These are phyloP conservation scores for Nitzschia palea DNA, from an alignment of 108 stramenopile genomes.

Conservation along the genomic window DNA sequence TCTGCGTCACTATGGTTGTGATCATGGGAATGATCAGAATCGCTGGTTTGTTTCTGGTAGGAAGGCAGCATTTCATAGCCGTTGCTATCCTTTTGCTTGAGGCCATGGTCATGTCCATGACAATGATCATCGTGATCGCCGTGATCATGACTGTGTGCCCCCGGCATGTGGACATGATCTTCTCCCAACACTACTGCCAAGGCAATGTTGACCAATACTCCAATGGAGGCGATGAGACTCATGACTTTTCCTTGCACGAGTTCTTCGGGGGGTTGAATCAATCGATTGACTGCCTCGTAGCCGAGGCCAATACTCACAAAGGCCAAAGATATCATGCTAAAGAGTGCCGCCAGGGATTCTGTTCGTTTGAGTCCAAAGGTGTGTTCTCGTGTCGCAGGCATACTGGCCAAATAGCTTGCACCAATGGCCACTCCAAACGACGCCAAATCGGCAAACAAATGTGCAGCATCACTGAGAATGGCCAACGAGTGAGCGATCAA, in stretches of 20 bases:
- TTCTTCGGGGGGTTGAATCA: constrained; percentile 42
- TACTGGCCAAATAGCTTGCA: constrained; percentile 74
- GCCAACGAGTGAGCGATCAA: constrained; percentile 73
- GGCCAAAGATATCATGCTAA: constrained; percentile 79
- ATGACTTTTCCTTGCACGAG: constrained; percentile 90
- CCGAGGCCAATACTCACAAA: constrained; percentile 75
- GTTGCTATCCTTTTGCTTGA: constrained; percentile 26
- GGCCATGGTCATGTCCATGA: constrained; percentile 31
- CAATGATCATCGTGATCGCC: constrained; percentile 38
- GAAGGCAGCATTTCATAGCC: constrained; percentile 4
- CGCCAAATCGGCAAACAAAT: constrained; percentile 78
- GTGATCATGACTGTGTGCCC: constrained; percentile 39
- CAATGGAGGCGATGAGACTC: constrained; percentile 83
- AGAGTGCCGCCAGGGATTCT: constrained; percentile 91
- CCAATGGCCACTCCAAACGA: constrained; percentile 79
- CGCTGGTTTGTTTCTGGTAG: constrained; percentile 25
- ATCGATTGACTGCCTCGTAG: constrained; percentile 71
- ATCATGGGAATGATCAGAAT: constrained; percentile 1
- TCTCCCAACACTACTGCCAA: constrained; percentile 81
- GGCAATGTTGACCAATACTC: constrained; percentile 90
- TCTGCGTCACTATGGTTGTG: constrained; percentile 28
- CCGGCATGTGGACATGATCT: constrained; percentile 82
- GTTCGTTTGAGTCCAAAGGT: constrained; percentile 91
- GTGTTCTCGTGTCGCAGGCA: constrained; percentile 75
- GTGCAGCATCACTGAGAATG: constrained; percentile 87